Conservation (phyloP, 345 rosid genomes). For the Cardamine occulta region DNA sequence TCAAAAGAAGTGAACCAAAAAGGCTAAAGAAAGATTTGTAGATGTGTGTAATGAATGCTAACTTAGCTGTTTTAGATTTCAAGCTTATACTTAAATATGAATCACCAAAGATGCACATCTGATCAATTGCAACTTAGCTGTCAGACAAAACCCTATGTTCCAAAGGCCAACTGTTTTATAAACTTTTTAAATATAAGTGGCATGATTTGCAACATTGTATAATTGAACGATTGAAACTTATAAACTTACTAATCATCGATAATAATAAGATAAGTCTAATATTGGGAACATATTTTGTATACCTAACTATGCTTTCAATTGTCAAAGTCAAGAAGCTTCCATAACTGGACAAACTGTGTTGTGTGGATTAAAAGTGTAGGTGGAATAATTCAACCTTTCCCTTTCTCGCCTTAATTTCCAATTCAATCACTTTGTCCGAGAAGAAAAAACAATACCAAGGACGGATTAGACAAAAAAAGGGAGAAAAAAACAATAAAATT, state of each 20-base stretch:
- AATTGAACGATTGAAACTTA: slow-evolving; percentile 21
- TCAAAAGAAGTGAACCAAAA: slow-evolving; percentile 9
- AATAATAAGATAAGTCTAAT: slow-evolving; percentile 28
- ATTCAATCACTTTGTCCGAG: neutral
- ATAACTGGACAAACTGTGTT: slow-evolving; percentile 11
- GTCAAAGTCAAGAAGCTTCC: slow-evolving; percentile 33
- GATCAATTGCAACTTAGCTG: neutral
- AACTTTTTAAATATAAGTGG: neutral
- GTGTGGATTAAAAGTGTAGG: slow-evolving; percentile 2
- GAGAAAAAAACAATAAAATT: neutral
- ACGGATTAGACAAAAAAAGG: neutral
- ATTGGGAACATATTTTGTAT: slow-evolving; percentile 1
- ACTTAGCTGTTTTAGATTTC: neutral
- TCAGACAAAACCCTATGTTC: slow-evolving; percentile 1
- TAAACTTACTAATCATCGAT: neutral
- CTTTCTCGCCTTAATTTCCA: slow-evolving; percentile 15
- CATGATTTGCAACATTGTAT: slow-evolving; percentile 20
- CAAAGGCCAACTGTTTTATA: neutral
- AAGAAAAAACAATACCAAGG: neutral
- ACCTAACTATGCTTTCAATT: slow-evolving; percentile 25
- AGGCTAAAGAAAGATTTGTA: neutral
- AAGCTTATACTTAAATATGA: neutral
- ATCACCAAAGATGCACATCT: slow-evolving; percentile 12
- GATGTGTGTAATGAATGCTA: slow-evolving; percentile 5
- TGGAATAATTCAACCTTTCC: slow-evolving; percentile 11